Percentiles rank a stretch among this genome's conserved stretches.
phyloP scores from a whole-genome alignment of 2,329 filamentous ascomycete genomes.

The Epichloe uncinata region DNA sequence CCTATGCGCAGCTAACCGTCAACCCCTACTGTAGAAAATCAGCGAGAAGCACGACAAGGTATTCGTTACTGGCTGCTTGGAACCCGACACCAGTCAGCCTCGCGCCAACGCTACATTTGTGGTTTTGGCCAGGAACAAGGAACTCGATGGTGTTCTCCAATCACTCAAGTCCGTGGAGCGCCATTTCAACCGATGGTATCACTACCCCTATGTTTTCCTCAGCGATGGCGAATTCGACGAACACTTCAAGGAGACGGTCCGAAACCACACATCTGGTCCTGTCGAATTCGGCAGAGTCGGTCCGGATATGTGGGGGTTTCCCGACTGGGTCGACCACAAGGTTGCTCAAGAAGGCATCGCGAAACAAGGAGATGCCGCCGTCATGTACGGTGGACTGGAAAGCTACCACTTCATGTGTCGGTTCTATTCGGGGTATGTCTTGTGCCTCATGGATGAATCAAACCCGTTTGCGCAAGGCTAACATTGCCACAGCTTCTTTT shows the following conservation, averaged over 20 bases:
- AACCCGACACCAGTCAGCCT: slow-evolving; percentile 63
- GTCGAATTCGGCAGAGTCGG: slow-evolving; percentile 95
- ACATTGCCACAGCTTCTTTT: slow-evolving; percentile 58
- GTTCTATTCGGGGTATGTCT: slow-evolving; percentile 85
- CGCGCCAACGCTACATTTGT: slow-evolving; percentile 93
- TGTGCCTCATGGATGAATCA: not conserved
- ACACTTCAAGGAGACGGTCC: slow-evolving; percentile 76
- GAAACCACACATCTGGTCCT: slow-evolving; percentile 74
- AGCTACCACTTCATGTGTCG: slow-evolving; percentile 99
- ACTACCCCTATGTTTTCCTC: slow-evolving; percentile 96
- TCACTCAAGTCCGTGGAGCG: slow-evolving; percentile 96
- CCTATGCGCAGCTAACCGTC: not conserved
- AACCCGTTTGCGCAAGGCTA: slow-evolving; percentile 7
- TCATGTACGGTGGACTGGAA: slow-evolving; percentile 99
- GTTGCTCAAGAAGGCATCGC: slow-evolving; percentile 91
- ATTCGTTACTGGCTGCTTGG: slow-evolving; percentile 80
- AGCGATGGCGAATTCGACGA: slow-evolving; percentile 97
- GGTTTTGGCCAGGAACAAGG: slow-evolving; percentile 89
- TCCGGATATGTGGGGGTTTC: slow-evolving; percentile 86
- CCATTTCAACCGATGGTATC: slow-evolving; percentile 97
- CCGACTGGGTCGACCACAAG: slow-evolving; percentile 89
- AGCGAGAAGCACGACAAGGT: slow-evolving; percentile 96
- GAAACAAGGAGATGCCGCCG: slow-evolving; percentile 90
- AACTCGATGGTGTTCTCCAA: slow-evolving; percentile 88
- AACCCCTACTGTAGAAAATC: slow-evolving; percentile 53